A percentile compares a stretch with the other conserved stretches of the same genome.
These are phyloP conservation scores for Wickerhamiella musiphila DNA, from an alignment of 805 yeast genomes.

Conservation along the genomic window DNA sequence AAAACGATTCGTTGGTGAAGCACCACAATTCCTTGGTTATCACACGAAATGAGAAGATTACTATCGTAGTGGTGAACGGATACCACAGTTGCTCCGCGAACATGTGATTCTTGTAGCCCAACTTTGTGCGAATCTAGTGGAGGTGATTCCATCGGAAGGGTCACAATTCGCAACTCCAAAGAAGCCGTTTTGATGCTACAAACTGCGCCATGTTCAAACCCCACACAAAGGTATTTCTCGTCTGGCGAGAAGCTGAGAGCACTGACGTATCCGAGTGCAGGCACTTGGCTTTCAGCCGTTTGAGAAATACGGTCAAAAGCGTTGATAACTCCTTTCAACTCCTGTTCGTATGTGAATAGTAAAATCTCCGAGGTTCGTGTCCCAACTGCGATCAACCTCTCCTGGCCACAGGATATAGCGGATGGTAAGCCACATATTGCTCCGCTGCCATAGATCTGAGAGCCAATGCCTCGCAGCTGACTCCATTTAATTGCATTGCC, in stretches of 20 bases:
- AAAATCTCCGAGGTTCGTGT: slow-evolving; percentile 50
- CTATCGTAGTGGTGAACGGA: slow-evolving; percentile 34
- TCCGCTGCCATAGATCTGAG: slow-evolving; percentile 20
- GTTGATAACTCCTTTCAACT: slow-evolving; percentile 29
- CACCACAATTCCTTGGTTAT: slow-evolving; percentile 38
- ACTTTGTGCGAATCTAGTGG: slow-evolving; percentile 1
- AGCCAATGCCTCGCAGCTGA: slow-evolving; percentile 26
- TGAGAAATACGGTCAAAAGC: too few species aligned
- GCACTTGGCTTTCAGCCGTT: too few species aligned
- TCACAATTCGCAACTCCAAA: too few species aligned
- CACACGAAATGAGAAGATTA: slow-evolving; percentile 39
- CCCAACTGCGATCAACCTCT: slow-evolving; percentile 33
- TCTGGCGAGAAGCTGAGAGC: slow-evolving; percentile 47
- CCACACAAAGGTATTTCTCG: slow-evolving; percentile 51
- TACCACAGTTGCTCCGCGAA: slow-evolving; percentile 25
- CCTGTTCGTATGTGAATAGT: slow-evolving; percentile 54
- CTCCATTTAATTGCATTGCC: slow-evolving; percentile 20
- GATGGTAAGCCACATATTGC: slow-evolving; percentile 36
- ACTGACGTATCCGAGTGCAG: slow-evolving; percentile 38
- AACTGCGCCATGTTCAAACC: slow-evolving; percentile 47
- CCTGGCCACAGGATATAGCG: slow-evolving; percentile 18
- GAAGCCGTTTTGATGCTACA: slow-evolving; percentile 64
- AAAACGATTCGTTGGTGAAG: slow-evolving; percentile 47
- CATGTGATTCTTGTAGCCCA: slow-evolving; percentile 23
- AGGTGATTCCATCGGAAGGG: slow-evolving; percentile 21